These are phyloP conservation scores for Saprolegnia diclina DNA, from an alignment of 352 stramenopile genomes.

Conservation along the genomic window DNA sequence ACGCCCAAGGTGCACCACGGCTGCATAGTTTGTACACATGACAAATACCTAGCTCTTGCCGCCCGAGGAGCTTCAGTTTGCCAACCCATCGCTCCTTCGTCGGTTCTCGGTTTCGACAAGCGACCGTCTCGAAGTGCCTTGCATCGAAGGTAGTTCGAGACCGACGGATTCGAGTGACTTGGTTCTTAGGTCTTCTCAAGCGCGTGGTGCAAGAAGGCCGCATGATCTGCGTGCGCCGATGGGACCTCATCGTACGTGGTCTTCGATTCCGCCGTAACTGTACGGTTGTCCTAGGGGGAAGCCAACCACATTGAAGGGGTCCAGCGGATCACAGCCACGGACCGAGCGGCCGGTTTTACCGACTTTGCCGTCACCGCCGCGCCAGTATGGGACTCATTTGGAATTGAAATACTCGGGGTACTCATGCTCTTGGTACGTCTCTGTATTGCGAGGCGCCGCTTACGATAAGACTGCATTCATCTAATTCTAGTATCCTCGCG, in stretches of 20 bases:
- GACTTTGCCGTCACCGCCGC: conserved; percentile 59
- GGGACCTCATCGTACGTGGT: conserved; percentile 17
- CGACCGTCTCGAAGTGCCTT: conserved; percentile 18
- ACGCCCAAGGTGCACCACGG: conserved; percentile 44
- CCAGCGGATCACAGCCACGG: conserved; percentile 29
- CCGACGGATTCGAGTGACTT: neutral
- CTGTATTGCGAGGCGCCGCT: neutral
- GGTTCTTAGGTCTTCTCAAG: conserved; percentile 18
- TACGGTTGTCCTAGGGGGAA: conserved; percentile 3
- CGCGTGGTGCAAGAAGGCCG: conserved; percentile 22
- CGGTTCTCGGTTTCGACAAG: conserved; percentile 12
- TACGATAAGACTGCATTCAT: neutral
- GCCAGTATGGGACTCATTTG: conserved; percentile 59
- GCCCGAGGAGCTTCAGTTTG: conserved; percentile 33
- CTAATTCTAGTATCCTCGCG: conserved; percentile 14
- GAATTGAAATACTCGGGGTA: conserved; percentile 57
- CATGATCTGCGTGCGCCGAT: conserved; percentile 14
- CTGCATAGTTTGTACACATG: neutral
- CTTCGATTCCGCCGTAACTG: neutral
- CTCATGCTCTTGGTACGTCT: conserved; percentile 51
- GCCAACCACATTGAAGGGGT: conserved; percentile 13
- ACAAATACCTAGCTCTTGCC: conserved; percentile 28
- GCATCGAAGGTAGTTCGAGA: conserved; percentile 15
- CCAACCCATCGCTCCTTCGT: conserved; percentile 31
- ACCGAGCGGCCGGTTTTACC: conserved; percentile 47